phyloP scores from a whole-genome alignment of 2,329 filamentous ascomycete species.

The Colletotrichum sp. region DNA sequence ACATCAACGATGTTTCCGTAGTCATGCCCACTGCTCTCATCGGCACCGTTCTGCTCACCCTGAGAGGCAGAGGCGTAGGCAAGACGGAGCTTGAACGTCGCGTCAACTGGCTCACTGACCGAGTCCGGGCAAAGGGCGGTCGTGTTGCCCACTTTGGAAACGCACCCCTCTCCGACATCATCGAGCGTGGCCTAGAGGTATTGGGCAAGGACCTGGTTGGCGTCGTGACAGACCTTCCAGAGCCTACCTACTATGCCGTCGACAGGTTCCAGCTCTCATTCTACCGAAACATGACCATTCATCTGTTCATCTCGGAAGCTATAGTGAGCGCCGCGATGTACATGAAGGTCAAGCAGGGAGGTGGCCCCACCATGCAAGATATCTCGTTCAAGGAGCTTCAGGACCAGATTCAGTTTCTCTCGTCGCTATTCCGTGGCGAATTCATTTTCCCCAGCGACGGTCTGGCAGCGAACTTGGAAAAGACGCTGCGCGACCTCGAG shows the following conservation, averaged over 20 bases:
- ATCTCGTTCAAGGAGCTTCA: slow-evolving; percentile 77
- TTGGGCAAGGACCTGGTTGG: slow-evolving; percentile 90
- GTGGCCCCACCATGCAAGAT: slow-evolving; percentile 80
- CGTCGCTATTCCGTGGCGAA: slow-evolving; percentile 91
- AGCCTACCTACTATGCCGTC: slow-evolving; percentile 93
- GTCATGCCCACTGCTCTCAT: slow-evolving; percentile 98
- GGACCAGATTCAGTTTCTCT: slow-evolving; percentile 86
- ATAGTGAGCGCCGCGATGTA: slow-evolving; percentile 92
- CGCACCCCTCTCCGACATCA: slow-evolving; percentile 78
- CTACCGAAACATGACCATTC: slow-evolving; percentile 99
- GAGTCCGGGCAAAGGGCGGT: slow-evolving; percentile 85
- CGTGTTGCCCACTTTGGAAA: slow-evolving; percentile 92
- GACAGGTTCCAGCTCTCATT: slow-evolving; percentile 97
- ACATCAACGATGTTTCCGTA: slow-evolving; percentile 95
- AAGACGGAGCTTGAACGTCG: slow-evolving; percentile 83
- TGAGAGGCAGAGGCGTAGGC: slow-evolving; percentile 90
- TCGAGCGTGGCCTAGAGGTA: slow-evolving; percentile 89
- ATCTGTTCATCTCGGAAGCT: slow-evolving; percentile 93
- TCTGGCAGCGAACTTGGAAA: slow-evolving; percentile 78
- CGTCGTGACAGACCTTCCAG: slow-evolving; percentile 76
- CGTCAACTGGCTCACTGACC: slow-evolving; percentile 86
- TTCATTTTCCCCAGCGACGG: slow-evolving; percentile 96
- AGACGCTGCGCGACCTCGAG: slow-evolving; percentile 79
- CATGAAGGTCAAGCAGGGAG: slow-evolving; percentile 86
- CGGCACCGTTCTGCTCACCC: slow-evolving; percentile 88